These are phyloP conservation scores for Rhizopogon vesiculosus DNA, from an alignment of 768 basidiomycete genomes.

Conservation along the genomic window DNA sequence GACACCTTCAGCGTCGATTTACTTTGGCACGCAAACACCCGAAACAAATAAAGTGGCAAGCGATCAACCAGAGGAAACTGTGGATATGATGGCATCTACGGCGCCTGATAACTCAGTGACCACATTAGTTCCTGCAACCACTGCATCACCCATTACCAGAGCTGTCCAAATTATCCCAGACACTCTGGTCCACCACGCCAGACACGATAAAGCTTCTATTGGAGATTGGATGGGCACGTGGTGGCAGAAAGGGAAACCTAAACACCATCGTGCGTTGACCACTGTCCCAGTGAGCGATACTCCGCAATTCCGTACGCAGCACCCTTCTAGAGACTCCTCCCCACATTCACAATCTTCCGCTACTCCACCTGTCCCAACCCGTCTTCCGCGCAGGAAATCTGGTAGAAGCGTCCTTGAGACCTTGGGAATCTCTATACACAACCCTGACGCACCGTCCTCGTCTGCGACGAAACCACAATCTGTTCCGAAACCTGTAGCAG, in stretches of 20 bases:
- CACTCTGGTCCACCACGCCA: conserved; percentile 11
- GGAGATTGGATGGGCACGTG: conserved; percentile 79
- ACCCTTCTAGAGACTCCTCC: conserved; percentile 18
- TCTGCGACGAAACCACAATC: conserved; percentile 21
- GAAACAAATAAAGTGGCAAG: neutral
- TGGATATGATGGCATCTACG: neutral
- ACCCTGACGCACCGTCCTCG: conserved; percentile 34
- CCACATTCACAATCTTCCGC: conserved; percentile 12
- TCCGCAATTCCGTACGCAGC: conserved; percentile 12
- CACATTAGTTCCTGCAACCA: neutral
- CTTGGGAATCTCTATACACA: conserved; percentile 64
- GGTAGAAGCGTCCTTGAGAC: conserved; percentile 69
- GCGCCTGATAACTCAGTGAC: neutral
- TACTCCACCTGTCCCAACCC: conserved; percentile 6
- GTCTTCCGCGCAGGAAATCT: conserved; percentile 34
- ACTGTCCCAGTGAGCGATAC: conserved; percentile 15
- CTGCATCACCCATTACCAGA: conserved; percentile 2
- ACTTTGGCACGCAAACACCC: neutral
- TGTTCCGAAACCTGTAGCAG: neutral
- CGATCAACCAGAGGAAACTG: neutral
- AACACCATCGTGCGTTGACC: conserved; percentile 18
- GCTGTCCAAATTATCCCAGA: neutral
- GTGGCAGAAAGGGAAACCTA: conserved; percentile 53
- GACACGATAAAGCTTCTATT: conserved; percentile 34
- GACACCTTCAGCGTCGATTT: conserved; percentile 9